These are phyloP conservation scores for Diutina scorzettiae DNA, from an alignment of 1,139 yeast genomes.

Conservation along the genomic window DNA sequence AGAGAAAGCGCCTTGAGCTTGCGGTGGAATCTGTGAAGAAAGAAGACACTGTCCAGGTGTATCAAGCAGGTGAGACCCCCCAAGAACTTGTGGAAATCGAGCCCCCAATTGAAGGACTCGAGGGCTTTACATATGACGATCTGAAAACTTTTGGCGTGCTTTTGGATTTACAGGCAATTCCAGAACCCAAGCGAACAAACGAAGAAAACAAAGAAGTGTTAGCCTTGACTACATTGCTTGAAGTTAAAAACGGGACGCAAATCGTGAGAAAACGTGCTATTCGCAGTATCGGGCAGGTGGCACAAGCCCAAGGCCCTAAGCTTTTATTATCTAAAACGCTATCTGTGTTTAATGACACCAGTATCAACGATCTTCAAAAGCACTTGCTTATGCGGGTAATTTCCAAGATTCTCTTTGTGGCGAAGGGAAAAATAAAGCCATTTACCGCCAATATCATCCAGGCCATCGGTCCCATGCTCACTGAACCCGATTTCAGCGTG, in stretches of 20 bases:
- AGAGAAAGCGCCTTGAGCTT: constrained; percentile 8
- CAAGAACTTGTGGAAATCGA: constrained; percentile 8
- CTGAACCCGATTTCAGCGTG: constrained; percentile 67
- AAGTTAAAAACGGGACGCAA: constrained; percentile 70
- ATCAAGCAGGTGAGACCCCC: constrained; percentile 1
- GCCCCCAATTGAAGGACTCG: constrained; percentile 9
- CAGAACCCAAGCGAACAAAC: constrained; percentile 15
- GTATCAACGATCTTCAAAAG: constrained; percentile 72
- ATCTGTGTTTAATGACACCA: constrained; percentile 63
- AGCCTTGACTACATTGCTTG: constrained; percentile 52
- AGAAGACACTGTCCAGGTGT: constrained; percentile 2
- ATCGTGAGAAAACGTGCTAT: constrained; percentile 57
- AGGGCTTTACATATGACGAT: constrained; percentile 36
- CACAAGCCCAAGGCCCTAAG: constrained; percentile 58
- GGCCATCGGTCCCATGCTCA: constrained; percentile 68
- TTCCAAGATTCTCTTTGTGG: constrained; percentile 53
- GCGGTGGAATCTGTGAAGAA: constrained; percentile 8
- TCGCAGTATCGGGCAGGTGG: constrained; percentile 53
- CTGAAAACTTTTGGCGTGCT: constrained; percentile 59
- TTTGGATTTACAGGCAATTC: constrained; percentile 17
- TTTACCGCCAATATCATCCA: constrained; percentile 60
- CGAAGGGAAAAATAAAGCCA: constrained; percentile 60
- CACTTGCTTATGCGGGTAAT: constrained; percentile 69
- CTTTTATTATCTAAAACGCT: constrained; percentile 55
- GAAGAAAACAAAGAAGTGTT: constrained; percentile 50